phyloP scores from a whole-genome alignment of 257 asterid genomes.

The Nicotiana noctiflora region DNA sequence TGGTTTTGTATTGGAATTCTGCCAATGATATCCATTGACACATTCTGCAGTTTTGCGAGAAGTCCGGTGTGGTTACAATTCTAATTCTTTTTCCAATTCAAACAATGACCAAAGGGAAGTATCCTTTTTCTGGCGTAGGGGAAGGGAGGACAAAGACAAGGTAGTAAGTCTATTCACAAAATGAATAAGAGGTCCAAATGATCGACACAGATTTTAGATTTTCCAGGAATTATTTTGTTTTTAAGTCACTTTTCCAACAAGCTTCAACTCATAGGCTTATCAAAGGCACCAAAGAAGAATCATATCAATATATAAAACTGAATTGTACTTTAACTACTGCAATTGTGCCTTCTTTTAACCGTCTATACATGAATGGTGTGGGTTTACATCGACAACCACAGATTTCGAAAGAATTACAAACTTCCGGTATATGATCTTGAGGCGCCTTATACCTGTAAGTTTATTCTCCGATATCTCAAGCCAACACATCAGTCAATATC shows the following conservation, averaged over 20 bases:
- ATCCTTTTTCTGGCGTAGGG: not conserved
- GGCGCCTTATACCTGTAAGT: not conserved
- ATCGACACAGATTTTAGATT: not conserved
- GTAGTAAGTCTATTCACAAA: not conserved
- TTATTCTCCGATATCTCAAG: slow-evolving; percentile 1
- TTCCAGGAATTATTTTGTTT: not conserved
- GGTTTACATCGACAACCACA: not conserved
- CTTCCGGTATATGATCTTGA: not conserved
- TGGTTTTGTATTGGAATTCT: no score
- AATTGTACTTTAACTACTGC: not conserved
- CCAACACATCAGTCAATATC: slow-evolving; percentile 34
- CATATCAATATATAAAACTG: not conserved
- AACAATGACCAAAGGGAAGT: not conserved
- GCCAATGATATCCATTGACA: no score
- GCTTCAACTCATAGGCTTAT: not conserved
- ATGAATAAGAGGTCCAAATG: not conserved
- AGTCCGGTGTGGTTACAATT: no score
- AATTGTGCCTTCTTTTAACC: not conserved
- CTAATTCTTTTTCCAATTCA: no score
- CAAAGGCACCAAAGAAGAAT: not conserved
- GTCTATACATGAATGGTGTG: slow-evolving; percentile 4
- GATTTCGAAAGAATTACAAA: not conserved
- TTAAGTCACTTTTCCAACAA: not conserved
- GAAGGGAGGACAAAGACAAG: not conserved
- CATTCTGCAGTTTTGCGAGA: no score